Percentiles rank a stretch among this genome's conserved stretches.
Evolutionary conservation across 106 monocot genomes (phyloP).

Genomic region (Dendrobium huoshanense): DNA sequence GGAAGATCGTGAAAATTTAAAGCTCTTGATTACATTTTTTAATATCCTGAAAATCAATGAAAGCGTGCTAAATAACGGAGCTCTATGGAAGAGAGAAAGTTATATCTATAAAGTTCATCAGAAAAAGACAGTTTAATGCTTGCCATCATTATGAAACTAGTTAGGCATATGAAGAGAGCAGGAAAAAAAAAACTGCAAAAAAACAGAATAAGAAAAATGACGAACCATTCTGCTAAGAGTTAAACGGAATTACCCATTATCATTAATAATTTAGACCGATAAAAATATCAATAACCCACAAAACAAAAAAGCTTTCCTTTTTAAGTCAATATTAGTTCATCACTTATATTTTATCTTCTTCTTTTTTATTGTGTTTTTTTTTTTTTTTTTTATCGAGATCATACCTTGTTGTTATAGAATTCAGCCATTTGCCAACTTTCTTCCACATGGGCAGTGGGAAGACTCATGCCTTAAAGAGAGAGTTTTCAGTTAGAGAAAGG

Average conservation of each 20-base stretch:
- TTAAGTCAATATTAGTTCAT: background rate
- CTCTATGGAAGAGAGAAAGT: background rate
- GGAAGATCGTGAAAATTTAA: background rate
- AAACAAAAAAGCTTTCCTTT: background rate
- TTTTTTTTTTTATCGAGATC: background rate
- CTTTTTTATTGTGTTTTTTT: too few species aligned
- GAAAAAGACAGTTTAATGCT: background rate
- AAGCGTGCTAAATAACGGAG: background rate
- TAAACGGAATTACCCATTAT: too few species aligned
- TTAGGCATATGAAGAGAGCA: background rate
- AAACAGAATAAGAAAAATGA: background rate
- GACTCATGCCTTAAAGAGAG: conserved; percentile 64
- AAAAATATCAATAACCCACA: background rate
- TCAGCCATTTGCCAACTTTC: conserved; percentile 99
- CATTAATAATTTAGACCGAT: background rate
- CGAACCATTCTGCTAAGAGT: background rate
- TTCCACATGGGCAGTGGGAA: conserved; percentile 93
- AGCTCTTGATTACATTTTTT: background rate
- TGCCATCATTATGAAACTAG: background rate
- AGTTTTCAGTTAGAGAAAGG: background rate
- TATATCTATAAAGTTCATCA: background rate
- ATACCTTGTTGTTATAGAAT: conserved; percentile 96
- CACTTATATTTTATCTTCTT: too few species aligned
- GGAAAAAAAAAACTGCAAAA: background rate
- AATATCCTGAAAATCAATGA: background rate